phyloP scores from a whole-genome alignment of 1,284 basidiomycete genomes.

The Serendipita sp. region DNA sequence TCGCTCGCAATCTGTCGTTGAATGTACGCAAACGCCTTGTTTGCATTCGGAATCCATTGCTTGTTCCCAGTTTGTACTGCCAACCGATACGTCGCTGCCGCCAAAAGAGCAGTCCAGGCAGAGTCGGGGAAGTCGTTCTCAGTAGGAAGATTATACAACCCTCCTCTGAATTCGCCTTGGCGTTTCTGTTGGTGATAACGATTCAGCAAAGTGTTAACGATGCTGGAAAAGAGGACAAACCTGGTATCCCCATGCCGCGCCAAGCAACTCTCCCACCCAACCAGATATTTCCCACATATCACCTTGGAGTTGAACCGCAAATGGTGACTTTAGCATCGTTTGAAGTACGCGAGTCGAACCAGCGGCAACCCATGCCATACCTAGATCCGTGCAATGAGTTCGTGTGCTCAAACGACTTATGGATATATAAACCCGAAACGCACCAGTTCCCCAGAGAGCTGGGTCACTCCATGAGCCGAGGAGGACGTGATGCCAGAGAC shows the following conservation, averaged over 20 bases:
- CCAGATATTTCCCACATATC: slow-evolving; percentile 3
- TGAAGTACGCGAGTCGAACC: neutral
- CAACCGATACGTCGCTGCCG: neutral
- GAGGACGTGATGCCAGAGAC: slow-evolving; percentile 56
- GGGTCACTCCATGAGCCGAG: slow-evolving; percentile 27
- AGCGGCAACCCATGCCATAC: neutral
- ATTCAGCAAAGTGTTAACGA: neutral
- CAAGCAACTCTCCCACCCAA: neutral
- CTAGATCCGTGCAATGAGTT: neutral
- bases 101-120: neutral
- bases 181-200: neutral
- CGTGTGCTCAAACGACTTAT: too few relatives aligned
- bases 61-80: neutral
- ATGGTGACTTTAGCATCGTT: neutral
- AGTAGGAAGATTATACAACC: neutral
- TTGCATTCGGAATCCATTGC: neutral
- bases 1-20: neutral
- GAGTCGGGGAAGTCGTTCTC: neutral
- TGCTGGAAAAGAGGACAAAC: neutral
- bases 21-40: neutral
- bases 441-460: neutral
- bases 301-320: neutral
- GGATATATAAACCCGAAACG: neutral
- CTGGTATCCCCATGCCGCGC: neutral
- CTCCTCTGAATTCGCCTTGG: too few relatives aligned